phyloP scores from a whole-genome alignment of 345 rosid species.

The Geranium rotundifolium region DNA sequence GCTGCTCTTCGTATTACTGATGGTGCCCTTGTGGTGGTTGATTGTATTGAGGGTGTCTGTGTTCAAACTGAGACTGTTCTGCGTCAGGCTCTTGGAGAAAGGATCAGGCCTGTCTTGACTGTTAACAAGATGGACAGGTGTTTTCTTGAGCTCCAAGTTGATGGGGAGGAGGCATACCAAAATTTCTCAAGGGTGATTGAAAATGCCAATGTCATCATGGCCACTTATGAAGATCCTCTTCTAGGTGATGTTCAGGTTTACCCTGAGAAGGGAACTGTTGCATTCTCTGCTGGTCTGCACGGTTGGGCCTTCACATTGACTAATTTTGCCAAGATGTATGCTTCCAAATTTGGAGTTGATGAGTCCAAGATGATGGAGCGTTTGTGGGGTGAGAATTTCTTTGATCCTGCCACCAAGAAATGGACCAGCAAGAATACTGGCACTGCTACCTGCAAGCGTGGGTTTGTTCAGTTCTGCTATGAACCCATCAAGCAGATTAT shows the following conservation, averaged over 20 bases:
- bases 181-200: slow-evolving; percentile 69
- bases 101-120: slow-evolving; percentile 75
- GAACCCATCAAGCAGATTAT: slow-evolving; percentile 82
- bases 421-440: slow-evolving; percentile 69
- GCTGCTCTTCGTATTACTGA: slow-evolving; percentile 88
- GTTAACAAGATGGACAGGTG: slow-evolving; percentile 92
- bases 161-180: slow-evolving; percentile 87
- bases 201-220: slow-evolving; percentile 80
- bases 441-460: slow-evolving; percentile 62
- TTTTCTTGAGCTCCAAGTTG: slow-evolving; percentile 81
- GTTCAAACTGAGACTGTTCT: slow-evolving; percentile 83
- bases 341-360: slow-evolving; percentile 69
- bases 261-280: slow-evolving; percentile 77
- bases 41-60: slow-evolving; percentile 78
- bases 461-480: slow-evolving; percentile 80
- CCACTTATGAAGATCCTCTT: slow-evolving; percentile 77
- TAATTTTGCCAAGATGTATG: slow-evolving; percentile 78
- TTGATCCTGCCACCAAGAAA: slow-evolving; percentile 69
- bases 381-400: slow-evolving; percentile 71
- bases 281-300: slow-evolving; percentile 79
- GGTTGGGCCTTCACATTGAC: slow-evolving; percentile 81
- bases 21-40: slow-evolving; percentile 83
- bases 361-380: slow-evolving; percentile 81
- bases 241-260: slow-evolving; percentile 77
- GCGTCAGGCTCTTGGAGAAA: slow-evolving; percentile 75